phyloP scores from a whole-genome alignment of 148 eudicot species.

The Pharnaceum exiguum region DNA sequence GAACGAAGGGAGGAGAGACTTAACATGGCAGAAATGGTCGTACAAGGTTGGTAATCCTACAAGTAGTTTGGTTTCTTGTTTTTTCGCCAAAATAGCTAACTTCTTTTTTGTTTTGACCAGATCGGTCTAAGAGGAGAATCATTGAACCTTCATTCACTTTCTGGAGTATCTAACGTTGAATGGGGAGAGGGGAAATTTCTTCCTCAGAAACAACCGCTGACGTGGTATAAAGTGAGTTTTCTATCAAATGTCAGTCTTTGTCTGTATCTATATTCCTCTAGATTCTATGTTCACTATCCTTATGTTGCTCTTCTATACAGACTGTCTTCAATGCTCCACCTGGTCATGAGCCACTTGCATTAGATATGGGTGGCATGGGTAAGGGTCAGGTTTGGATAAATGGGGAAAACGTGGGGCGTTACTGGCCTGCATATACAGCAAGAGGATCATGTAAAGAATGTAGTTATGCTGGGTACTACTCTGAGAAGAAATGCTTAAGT shows the following conservation, averaged over 20 bases:
- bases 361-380: constrained; percentile 80
- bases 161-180: constrained; percentile 73
- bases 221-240: constrained; percentile 74
- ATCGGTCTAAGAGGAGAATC: constrained; percentile 89
- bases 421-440: constrained; percentile 81
- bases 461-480: constrained; percentile 56
- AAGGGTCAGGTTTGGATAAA: constrained; percentile 89
- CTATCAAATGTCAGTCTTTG: not conserved
- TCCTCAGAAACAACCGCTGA: constrained; percentile 56
- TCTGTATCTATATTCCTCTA: not conserved
- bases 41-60: constrained; percentile 56
- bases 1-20: constrained; percentile 69
- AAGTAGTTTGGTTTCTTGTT: constrained; percentile 2
- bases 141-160: constrained; percentile 69
- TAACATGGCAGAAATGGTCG: constrained; percentile 89
- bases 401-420: constrained; percentile 72
- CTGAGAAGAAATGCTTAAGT: constrained; percentile 70
- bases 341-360: constrained; percentile 68
- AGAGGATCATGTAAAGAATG: constrained; percentile 58
- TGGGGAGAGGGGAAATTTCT: constrained; percentile 56
- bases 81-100: not conserved
- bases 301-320: constrained; percentile 21
- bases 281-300: not conserved
- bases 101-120: constrained; percentile 28
- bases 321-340: constrained; percentile 57